These are phyloP conservation scores for Acer negundo DNA, from an alignment of 345 rosid species.

Conservation along the genomic window DNA sequence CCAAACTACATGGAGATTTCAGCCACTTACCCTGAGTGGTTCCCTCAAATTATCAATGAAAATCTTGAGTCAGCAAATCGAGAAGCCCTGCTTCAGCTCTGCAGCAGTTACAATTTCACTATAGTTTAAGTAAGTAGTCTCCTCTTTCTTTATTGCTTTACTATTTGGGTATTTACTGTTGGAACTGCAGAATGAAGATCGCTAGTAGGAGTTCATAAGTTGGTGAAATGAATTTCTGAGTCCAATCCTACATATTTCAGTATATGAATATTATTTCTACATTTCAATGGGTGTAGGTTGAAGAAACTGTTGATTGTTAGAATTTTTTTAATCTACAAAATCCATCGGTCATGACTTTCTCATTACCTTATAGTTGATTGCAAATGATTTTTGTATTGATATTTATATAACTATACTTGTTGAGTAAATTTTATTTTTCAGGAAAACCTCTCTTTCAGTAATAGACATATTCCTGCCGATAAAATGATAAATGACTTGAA, in stretches of 20 bases:
- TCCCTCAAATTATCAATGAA: conserved; percentile 65
- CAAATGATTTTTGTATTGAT: too few relatives aligned
- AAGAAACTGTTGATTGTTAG: neutral
- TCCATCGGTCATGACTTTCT: too few relatives aligned
- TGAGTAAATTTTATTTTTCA: neutral
- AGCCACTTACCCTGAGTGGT: conserved; percentile 70
- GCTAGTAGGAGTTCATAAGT: too few relatives aligned
- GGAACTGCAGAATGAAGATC: neutral
- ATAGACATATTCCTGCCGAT: neutral
- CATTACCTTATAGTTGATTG: too few relatives aligned
- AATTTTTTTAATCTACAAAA: too few relatives aligned
- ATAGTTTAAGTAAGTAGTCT: conserved; percentile 63
- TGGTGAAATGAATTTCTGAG: too few relatives aligned
- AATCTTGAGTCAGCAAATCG: conserved; percentile 76
- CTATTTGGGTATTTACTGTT: neutral
- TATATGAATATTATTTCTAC: neutral
- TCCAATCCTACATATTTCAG: too few relatives aligned
- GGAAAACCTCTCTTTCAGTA: neutral
- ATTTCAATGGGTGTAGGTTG: neutral
- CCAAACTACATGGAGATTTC: conserved; percentile 78
- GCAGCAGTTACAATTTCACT: conserved; percentile 53
- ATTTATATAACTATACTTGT: too few relatives aligned
- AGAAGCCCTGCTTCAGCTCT: conserved; percentile 67
- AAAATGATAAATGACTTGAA: too few relatives aligned
- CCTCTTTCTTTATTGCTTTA: neutral